phyloP scores from a whole-genome alignment of 768 basidiomycete species.

The Leccinum pellstonianum region DNA sequence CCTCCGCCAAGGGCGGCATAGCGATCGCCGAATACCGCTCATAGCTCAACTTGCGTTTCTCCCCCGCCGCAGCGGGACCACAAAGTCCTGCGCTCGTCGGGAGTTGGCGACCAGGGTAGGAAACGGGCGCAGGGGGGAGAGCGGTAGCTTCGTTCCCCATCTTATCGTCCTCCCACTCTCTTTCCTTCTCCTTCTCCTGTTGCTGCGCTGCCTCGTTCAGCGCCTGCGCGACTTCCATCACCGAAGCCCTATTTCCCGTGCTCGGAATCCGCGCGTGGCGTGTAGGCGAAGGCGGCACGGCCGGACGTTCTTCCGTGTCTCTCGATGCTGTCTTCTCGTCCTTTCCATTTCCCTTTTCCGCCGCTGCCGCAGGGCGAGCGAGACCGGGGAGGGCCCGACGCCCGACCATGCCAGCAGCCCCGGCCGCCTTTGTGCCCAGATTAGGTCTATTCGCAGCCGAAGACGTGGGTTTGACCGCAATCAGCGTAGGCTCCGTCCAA shows the following conservation, averaged over 20 bases:
- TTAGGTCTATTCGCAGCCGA: conserved; percentile 4
- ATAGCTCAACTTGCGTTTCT: conserved; percentile 65
- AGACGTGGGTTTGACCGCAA: conserved; percentile 30
- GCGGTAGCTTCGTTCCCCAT: background rate
- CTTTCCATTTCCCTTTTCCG: conserved; percentile 21
- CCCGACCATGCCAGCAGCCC: conserved; percentile 32
- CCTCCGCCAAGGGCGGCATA: conserved; percentile 68
- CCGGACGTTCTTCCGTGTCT: conserved; percentile 22
- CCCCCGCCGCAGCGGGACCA: conserved; percentile 35
- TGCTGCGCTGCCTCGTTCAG: conserved; percentile 39
- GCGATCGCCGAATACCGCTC: conserved; percentile 63
- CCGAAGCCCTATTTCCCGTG: conserved; percentile 65
- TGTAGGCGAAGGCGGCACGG: conserved; percentile 33
- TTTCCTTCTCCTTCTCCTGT: conserved; percentile 1
- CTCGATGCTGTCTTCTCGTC: conserved; percentile 1
- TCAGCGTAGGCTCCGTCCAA: conserved; percentile 34
- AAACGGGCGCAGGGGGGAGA: background rate
- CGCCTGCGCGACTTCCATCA: conserved; percentile 77
- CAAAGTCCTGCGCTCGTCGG: conserved; percentile 13
- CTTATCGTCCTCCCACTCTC: background rate
- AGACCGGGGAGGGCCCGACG: conserved; percentile 46
- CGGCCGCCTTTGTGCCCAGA: conserved; percentile 11
- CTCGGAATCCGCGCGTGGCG: conserved; percentile 61
- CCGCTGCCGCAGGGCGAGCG: conserved; percentile 12
- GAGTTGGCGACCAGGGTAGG: conserved; percentile 11